Conservation (phyloP, 176 grass and related monocot genomes). For the Stipa capillata region DNA sequence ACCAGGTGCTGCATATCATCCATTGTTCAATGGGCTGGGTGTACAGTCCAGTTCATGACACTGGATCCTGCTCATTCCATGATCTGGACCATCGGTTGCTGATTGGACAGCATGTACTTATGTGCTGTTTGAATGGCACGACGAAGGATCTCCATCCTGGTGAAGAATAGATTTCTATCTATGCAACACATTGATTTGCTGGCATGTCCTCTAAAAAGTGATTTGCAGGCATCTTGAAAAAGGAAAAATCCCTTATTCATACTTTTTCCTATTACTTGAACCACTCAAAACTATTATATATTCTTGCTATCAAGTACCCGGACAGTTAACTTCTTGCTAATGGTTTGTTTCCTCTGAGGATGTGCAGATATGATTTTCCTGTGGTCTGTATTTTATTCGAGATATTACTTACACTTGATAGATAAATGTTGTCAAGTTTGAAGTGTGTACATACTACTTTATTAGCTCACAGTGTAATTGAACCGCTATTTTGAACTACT, state of each 20-base stretch:
- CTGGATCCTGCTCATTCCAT: neutral
- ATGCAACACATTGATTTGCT: neutral
- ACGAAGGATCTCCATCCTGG: neutral
- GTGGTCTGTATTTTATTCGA: neutral
- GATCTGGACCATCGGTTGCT: neutral
- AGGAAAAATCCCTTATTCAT: neutral
- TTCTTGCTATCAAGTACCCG: slow-evolving; percentile 15
- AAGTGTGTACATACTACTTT: neutral
- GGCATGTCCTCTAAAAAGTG: neutral
- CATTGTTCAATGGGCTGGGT: neutral
- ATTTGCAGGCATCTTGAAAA: neutral
- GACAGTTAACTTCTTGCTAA: slow-evolving; percentile 14
- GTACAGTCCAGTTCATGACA: neutral
- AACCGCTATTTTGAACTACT: neutral
- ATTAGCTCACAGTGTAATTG: neutral
- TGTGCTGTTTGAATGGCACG: neutral
- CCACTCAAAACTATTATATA: neutral
- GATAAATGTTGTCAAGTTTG: neutral
- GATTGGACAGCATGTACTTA: neutral
- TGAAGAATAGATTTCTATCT: neutral
- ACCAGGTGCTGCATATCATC: neutral
- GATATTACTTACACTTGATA: neutral
- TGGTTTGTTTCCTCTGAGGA: neutral
- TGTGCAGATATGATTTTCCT: neutral
- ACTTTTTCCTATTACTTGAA: neutral